phyloP scores from a whole-genome alignment of 1,139 yeast species.

The Candida smagusa region DNA sequence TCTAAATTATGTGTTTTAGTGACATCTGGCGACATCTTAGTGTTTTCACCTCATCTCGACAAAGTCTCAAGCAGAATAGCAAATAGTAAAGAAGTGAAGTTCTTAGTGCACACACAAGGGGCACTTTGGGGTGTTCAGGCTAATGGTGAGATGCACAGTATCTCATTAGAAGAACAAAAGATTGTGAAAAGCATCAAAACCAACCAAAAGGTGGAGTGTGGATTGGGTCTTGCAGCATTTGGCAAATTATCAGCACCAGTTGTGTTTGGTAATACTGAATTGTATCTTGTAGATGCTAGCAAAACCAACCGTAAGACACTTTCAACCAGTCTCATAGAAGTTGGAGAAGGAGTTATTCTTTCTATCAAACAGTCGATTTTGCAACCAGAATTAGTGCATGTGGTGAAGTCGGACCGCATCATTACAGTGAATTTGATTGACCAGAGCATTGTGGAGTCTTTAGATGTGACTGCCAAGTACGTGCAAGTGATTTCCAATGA shows the following conservation, averaged over 20 bases:
- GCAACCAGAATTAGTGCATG: slow-evolving; percentile 8
- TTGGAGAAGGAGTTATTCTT: not conserved
- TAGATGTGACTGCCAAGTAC: slow-evolving; percentile 3
- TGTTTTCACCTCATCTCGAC: slow-evolving; percentile 40
- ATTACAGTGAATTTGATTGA: not conserved
- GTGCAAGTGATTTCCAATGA: slow-evolving; percentile 1
- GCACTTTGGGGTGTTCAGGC: slow-evolving; percentile 16
- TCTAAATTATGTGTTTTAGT: slow-evolving; percentile 3
- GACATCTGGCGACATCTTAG: slow-evolving; percentile 32
- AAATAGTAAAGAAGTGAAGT: slow-evolving; percentile 18
- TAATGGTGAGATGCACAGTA: slow-evolving; percentile 13
- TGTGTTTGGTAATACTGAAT: slow-evolving; percentile 8
- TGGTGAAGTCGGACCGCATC: not conserved
- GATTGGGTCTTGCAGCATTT: slow-evolving; percentile 1
- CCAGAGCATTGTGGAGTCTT: slow-evolving; percentile 2
- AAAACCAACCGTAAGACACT: slow-evolving; percentile 10
- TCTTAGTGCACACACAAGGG: slow-evolving; percentile 15
- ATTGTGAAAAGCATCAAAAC: slow-evolving; percentile 15
- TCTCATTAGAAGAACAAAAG: slow-evolving; percentile 15
- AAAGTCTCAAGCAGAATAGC: slow-evolving; percentile 31
- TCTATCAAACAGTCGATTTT: slow-evolving; percentile 4
- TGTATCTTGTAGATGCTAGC: slow-evolving; percentile 12
- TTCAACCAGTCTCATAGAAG: not conserved
- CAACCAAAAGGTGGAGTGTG: slow-evolving; percentile 1
- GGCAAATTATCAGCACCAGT: slow-evolving; percentile 11